Conservation (phyloP, 495 filamentous ascomycete species). For the Neurospora africana region DNA sequence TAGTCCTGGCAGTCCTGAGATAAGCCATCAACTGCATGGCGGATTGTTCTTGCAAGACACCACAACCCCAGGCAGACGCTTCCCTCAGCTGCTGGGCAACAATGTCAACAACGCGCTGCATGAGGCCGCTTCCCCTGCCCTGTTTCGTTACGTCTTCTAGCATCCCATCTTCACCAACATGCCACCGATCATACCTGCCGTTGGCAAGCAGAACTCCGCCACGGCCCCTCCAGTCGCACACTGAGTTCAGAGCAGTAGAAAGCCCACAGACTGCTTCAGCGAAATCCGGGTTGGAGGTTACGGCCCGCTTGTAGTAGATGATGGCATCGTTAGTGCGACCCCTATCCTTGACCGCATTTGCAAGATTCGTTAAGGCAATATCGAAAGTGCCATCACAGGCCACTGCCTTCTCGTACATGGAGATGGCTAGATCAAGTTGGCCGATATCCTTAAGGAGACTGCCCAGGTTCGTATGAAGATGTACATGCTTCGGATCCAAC, state of each 20-base stretch:
- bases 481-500: conserved; percentile 85
- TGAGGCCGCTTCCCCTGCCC: conserved; percentile 64
- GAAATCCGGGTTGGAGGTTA: conserved; percentile 86
- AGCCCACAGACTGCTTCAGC: conserved; percentile 95
- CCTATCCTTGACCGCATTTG: conserved; percentile 97
- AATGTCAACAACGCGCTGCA: conserved; percentile 90
- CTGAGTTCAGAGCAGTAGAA: conserved; percentile 91
- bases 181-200: conserved; percentile 81
- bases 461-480: conserved; percentile 93
- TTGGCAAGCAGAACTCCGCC: conserved; percentile 67
- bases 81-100: conserved; percentile 85
- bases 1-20: conserved; percentile 25
- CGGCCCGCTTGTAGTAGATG: conserved; percentile 79
- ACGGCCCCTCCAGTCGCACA: conserved; percentile 89
- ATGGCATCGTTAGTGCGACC: conserved; percentile 90
- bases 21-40: conserved; percentile 37
- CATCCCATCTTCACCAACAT: conserved; percentile 81
- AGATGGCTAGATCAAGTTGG: conserved; percentile 79
- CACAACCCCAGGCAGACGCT: conserved; percentile 78
- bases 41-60: conserved; percentile 48
- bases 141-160: conserved; percentile 59
- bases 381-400: conserved; percentile 86
- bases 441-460: conserved; percentile 96
- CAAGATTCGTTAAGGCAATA: conserved; percentile 92
- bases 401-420: conserved; percentile 96